A percentile compares a stretch with the other conserved stretches of the same genome.
These are phyloP conservation scores for Sphaerulina populicola DNA, from an alignment of 2,329 filamentous ascomycete genomes.

Conservation along the genomic window DNA sequence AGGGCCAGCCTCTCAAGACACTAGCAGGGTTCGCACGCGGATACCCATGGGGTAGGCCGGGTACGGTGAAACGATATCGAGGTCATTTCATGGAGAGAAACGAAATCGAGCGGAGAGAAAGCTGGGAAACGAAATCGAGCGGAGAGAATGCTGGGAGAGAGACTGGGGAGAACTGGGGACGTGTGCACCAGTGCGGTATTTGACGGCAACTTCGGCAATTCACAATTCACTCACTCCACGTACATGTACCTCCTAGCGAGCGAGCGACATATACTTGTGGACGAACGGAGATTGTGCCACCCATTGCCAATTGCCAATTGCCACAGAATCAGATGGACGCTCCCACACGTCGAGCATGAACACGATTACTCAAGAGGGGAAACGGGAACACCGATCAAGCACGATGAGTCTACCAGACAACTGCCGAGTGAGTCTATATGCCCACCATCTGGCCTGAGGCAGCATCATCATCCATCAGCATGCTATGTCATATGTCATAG, in stretches of 20 bases:
- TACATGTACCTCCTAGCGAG: background rate
- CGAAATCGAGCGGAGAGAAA: too few relatives aligned
- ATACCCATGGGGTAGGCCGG: background rate
- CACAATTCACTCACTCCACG: background rate
- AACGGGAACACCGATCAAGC: background rate
- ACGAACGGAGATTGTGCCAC: background rate
- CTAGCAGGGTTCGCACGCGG: background rate
- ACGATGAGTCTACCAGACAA: conserved; percentile 10
- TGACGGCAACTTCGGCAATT: conserved; percentile 3
- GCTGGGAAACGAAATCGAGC: too few relatives aligned
- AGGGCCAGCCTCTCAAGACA: background rate
- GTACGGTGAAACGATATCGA: background rate
- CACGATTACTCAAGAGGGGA: background rate
- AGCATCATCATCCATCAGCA: too few relatives aligned
- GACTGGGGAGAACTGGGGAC: background rate
- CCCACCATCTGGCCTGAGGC: background rate
- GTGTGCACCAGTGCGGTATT: background rate
- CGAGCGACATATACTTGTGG: background rate
- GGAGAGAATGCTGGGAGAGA: background rate
- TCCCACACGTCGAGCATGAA: too few relatives aligned
- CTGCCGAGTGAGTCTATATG: conserved; percentile 15
- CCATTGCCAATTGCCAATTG: too few relatives aligned
- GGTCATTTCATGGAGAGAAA: background rate
- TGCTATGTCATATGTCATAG: too few relatives aligned
- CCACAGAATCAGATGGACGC: too few relatives aligned